Percentiles rank a stretch among this genome's conserved stretches.
Evolutionary conservation across 306 rosid species (phyloP).

Genomic region (Begonia fuchsioides): DNA sequence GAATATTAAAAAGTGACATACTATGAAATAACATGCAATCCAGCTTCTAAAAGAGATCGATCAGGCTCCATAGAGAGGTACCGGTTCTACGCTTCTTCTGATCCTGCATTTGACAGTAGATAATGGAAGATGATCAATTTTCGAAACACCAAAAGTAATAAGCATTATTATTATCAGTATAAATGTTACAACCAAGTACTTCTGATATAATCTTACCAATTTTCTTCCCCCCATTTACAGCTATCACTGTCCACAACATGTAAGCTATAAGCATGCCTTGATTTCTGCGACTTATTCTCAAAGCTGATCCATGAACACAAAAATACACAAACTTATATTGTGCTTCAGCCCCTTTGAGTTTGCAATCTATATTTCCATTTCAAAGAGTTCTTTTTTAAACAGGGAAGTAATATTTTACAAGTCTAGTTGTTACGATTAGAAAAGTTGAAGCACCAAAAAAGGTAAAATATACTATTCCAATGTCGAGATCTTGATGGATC

Average conservation of each 20-base stretch:
- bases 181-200: neutral
- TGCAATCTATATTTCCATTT: no score
- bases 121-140: constrained; percentile 12
- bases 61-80: constrained; percentile 52
- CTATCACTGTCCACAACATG: constrained; percentile 81
- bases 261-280: constrained; percentile 88
- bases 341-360: no score
- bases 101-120: constrained; percentile 38
- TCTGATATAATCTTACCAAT: constrained; percentile 47
- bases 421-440: no score
- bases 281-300: constrained; percentile 79
- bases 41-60: neutral
- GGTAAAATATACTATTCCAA: neutral
- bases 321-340: neutral
- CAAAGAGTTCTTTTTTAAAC: no score
- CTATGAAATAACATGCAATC: no score
- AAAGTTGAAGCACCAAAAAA: neutral
- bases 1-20: no score
- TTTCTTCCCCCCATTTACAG: constrained; percentile 84
- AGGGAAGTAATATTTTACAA: no score
- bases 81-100: constrained; percentile 62
- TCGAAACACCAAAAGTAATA: neutral
- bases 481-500: neutral
- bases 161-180: constrained; percentile 2
- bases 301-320: constrained; percentile 35